These are phyloP conservation scores for Mycosphaerella arachidis DNA, from an alignment of 2,329 filamentous ascomycete species.

Conservation along the genomic window DNA sequence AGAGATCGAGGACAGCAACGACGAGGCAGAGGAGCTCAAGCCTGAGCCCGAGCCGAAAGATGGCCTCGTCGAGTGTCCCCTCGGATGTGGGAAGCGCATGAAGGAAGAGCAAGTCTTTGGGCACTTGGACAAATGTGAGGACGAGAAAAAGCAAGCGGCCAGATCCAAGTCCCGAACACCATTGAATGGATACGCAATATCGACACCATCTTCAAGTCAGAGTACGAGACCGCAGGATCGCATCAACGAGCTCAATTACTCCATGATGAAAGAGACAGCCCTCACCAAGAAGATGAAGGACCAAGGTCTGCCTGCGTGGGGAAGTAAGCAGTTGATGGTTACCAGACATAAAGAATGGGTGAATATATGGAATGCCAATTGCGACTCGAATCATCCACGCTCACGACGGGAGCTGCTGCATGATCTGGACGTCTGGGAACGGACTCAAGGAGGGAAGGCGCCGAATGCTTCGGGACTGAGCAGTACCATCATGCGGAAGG, in stretches of 20 bases:
- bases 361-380: slow-evolving; percentile 95
- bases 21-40: slow-evolving; percentile 36
- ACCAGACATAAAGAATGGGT: slow-evolving; percentile 87
- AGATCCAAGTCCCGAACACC: slow-evolving; percentile 22
- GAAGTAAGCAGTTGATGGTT: slow-evolving; percentile 66
- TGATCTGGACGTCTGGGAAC: slow-evolving; percentile 83
- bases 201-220: slow-evolving; percentile 17
- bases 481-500: slow-evolving; percentile 68
- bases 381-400: slow-evolving; percentile 72
- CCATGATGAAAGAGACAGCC: slow-evolving; percentile 72
- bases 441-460: slow-evolving; percentile 65
- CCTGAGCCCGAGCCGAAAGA: slow-evolving; percentile 51
- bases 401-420: slow-evolving; percentile 65
- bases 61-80: slow-evolving; percentile 76
- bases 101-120: slow-evolving; percentile 70
- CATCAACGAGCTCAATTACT: slow-evolving; percentile 79
- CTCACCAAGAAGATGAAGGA: slow-evolving; percentile 78
- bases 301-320: slow-evolving; percentile 68
- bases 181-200: slow-evolving; percentile 11
- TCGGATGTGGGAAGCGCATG: slow-evolving; percentile 71
- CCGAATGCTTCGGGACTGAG: slow-evolving; percentile 38
- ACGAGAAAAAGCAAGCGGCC: slow-evolving; percentile 30
- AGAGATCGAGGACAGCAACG: slow-evolving; percentile 38
- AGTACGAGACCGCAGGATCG: slow-evolving; percentile 51
- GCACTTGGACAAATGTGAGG: slow-evolving; percentile 70